These are phyloP conservation scores for Pachyrhizus erosus DNA, from an alignment of 306 rosid species.

Conservation along the genomic window DNA sequence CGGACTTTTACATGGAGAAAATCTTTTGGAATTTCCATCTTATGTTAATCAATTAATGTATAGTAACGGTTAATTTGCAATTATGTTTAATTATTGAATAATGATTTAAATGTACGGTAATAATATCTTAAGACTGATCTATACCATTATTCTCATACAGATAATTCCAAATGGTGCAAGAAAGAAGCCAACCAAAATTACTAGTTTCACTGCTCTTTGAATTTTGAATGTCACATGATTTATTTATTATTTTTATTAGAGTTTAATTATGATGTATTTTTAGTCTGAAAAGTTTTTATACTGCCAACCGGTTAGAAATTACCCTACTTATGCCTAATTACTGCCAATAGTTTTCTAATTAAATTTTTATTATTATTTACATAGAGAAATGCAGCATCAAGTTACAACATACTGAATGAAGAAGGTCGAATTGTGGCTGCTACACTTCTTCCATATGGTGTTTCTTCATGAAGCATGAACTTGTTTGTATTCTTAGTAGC, in stretches of 20 bases:
- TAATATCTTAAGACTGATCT: too few species aligned
- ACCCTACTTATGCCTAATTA: not conserved
- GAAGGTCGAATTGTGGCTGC: constrained; percentile 97
- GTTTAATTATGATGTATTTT: too few species aligned
- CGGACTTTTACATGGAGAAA: not conserved
- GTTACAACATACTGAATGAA: constrained; percentile 92
- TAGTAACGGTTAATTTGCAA: not conserved
- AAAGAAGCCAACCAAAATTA: constrained; percentile 31
- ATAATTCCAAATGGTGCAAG: constrained; percentile 3
- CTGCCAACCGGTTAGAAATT: not conserved
- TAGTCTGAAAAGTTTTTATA: too few species aligned
- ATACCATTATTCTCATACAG: constrained; percentile 8
- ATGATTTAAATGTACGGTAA: not conserved
- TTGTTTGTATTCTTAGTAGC: constrained; percentile 6
- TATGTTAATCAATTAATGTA: not conserved
- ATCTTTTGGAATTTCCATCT: not conserved
- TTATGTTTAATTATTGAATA: constrained; percentile 4
- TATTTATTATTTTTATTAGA: not conserved
- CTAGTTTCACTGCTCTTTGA: constrained; percentile 16
- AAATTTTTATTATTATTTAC: constrained; percentile 17
- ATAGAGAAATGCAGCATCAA: constrained; percentile 85
- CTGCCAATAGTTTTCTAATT: not conserved
- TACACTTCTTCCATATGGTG: constrained; percentile 80
- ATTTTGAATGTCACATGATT: constrained; percentile 18
- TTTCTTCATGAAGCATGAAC: constrained; percentile 61